Conservation (phyloP, 2,329 filamentous ascomycete genomes). For the Fusarium lyarnte region DNA sequence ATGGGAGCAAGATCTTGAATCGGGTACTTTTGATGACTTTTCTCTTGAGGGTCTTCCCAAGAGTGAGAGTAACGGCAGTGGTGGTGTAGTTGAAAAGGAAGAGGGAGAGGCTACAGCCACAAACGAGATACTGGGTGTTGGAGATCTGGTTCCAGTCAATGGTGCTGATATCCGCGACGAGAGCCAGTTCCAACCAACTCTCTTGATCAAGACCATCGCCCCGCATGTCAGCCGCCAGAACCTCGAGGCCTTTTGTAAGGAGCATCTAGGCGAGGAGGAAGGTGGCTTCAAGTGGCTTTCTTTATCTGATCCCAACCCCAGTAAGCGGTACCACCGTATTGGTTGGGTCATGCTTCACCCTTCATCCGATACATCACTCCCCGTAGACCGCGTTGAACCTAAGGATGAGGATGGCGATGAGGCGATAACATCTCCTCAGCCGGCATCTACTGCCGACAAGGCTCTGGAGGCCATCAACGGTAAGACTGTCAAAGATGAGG, state of each 20-base stretch:
- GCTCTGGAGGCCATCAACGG: constrained; percentile 95
- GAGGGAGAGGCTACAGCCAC: constrained; percentile 92
- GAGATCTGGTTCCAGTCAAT: constrained; percentile 84
- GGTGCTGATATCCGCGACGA: constrained; percentile 92
- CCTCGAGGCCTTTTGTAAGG: constrained; percentile 92
- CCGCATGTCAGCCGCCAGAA: constrained; percentile 95
- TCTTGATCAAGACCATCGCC: constrained; percentile 97
- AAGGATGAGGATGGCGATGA: constrained; percentile 73
- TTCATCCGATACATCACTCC: constrained; percentile 70
- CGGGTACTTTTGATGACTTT: constrained; percentile 91
- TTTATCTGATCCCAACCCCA: constrained; percentile 94
- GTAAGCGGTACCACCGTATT: constrained; percentile 96
- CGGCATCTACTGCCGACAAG: constrained; percentile 76
- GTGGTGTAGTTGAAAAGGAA: constrained; percentile 89
- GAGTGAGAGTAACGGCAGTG: constrained; percentile 87
- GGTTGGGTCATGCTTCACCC: constrained; percentile 98
- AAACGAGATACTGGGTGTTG: constrained; percentile 91
- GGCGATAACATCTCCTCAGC: constrained; percentile 63
- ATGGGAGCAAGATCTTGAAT: constrained; percentile 89
- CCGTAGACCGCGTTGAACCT: constrained; percentile 76
- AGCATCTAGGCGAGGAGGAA: constrained; percentile 89
- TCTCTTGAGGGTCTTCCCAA: constrained; percentile 94
- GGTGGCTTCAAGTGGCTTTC: constrained; percentile 97
- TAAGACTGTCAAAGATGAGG: constrained; percentile 95
- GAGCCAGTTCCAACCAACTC: constrained; percentile 85